These are phyloP conservation scores for Vigna angularis DNA, from an alignment of 306 rosid species.

Conservation along the genomic window DNA sequence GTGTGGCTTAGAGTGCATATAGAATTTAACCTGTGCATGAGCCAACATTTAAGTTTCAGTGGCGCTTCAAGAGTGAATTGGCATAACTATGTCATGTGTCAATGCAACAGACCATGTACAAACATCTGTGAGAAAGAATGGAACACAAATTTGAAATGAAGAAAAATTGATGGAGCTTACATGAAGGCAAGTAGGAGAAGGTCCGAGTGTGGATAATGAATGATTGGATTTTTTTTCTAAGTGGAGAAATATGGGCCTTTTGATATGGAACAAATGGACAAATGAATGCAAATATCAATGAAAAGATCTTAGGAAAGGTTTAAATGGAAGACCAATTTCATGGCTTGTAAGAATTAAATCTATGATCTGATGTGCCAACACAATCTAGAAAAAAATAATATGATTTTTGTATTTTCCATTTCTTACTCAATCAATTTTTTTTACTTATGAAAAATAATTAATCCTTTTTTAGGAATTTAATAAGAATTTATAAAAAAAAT, in stretches of 20 bases:
- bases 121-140: slow-evolving; percentile 5
- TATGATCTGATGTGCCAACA: no score
- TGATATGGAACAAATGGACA: slow-evolving; percentile 7
- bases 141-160: slow-evolving; percentile 27
- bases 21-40: slow-evolving; percentile 46
- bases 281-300: slow-evolving; percentile 40
- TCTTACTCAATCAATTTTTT: no score
- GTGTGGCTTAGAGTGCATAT: slow-evolving; percentile 41
- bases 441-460: no score
- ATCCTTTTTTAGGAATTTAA: no score
- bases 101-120: slow-evolving; percentile 2
- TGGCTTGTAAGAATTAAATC: no score
- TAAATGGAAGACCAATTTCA: neutral
- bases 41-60: slow-evolving; percentile 26
- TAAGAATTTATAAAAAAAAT: no score
- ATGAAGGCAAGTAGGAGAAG: slow-evolving; percentile 46
- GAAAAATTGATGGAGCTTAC: slow-evolving; percentile 41
- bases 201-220: slow-evolving; percentile 47
- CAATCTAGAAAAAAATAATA: no score
- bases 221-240: slow-evolving; percentile 25
- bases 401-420: no score
- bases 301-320: slow-evolving; percentile 40
- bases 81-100: neutral
- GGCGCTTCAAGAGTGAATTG: neutral
- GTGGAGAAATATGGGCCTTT: neutral